Conservation (phyloP, 176 grass and related monocot species). For the Phoenix dactylifera region DNA sequence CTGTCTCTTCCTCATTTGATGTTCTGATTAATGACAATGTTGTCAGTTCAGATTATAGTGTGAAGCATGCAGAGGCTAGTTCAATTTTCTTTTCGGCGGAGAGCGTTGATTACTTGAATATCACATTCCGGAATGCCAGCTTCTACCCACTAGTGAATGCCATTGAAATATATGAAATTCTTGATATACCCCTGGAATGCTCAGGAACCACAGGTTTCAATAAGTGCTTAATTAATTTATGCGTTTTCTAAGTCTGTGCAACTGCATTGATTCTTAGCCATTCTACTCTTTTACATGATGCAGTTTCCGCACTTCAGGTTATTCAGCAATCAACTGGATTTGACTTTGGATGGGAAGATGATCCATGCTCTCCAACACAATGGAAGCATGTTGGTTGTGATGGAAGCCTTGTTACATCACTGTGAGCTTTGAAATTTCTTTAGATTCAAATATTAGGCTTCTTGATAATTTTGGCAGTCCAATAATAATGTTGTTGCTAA, state of each 20-base stretch:
- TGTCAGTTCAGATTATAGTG: constrained; percentile 7
- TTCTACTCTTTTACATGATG: neutral
- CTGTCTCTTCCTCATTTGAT: constrained; percentile 27
- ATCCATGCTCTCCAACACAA: constrained; percentile 30
- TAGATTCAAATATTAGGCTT: too few relatives aligned
- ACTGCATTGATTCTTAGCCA: too few relatives aligned
- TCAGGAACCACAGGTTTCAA: constrained; percentile 23
- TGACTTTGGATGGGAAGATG: constrained; percentile 32
- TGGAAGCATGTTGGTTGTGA: constrained; percentile 30
- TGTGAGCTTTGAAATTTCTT: constrained; percentile 17
- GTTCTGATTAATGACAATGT: constrained; percentile 30
- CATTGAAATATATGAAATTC: constrained; percentile 35
- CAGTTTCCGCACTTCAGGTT: constrained; percentile 31
- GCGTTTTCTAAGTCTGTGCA: too few relatives aligned
- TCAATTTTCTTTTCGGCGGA: constrained; percentile 16
- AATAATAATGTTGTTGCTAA: constrained; percentile 2
- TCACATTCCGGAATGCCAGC: constrained; percentile 24
- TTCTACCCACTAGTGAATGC: constrained; percentile 35
- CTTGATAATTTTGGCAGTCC: too few relatives aligned
- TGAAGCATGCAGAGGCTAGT: constrained; percentile 21
- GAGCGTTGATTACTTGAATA: constrained; percentile 19
- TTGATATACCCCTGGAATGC: constrained; percentile 20
- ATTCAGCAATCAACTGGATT: constrained; percentile 31
- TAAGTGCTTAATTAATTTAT: neutral
- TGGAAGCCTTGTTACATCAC: constrained; percentile 22